These are phyloP conservation scores for Pseudomicrostroma phylloplanum DNA, from an alignment of 1,284 basidiomycete species.

Conservation along the genomic window DNA sequence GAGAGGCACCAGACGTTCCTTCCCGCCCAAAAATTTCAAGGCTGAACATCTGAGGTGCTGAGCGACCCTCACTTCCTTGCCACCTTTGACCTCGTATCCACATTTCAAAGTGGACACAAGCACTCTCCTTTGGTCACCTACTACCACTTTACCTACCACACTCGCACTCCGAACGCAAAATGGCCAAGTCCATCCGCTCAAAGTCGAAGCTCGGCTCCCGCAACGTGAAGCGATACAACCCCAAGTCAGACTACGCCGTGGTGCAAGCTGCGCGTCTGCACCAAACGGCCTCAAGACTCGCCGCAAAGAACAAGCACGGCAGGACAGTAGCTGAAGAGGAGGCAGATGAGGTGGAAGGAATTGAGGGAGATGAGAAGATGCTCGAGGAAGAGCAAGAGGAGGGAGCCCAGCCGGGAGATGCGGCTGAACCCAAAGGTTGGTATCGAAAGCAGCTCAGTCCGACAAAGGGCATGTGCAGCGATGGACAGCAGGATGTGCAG, in stretches of 20 bases:
- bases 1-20: too few species aligned
- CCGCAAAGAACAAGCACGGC: constrained; percentile 18
- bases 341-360: constrained; percentile 47
- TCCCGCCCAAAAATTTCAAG: too few species aligned
- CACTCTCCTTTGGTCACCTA: too few species aligned
- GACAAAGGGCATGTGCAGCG: too few species aligned
- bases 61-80: too few species aligned
- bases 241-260: constrained; percentile 67
- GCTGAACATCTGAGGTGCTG: too few species aligned
- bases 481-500: not conserved
- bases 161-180: too few species aligned
- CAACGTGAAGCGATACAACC: constrained; percentile 72
- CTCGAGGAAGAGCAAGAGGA: constrained; percentile 52
- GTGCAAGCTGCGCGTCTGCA: constrained; percentile 75
- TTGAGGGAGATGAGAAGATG: constrained; percentile 53
- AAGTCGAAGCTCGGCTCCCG: constrained; percentile 80
- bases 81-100: too few species aligned
- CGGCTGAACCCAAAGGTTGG: not conserved
- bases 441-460: not conserved
- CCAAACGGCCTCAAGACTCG: constrained; percentile 67
- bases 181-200: constrained; percentile 89
- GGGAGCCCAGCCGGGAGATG: constrained; percentile 28
- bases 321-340: constrained; percentile 51
- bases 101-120: too few species aligned
- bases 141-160: too few species aligned